phyloP scores from a whole-genome alignment of 495 filamentous ascomycete genomes.

The Podospora pseudoanserina region DNA sequence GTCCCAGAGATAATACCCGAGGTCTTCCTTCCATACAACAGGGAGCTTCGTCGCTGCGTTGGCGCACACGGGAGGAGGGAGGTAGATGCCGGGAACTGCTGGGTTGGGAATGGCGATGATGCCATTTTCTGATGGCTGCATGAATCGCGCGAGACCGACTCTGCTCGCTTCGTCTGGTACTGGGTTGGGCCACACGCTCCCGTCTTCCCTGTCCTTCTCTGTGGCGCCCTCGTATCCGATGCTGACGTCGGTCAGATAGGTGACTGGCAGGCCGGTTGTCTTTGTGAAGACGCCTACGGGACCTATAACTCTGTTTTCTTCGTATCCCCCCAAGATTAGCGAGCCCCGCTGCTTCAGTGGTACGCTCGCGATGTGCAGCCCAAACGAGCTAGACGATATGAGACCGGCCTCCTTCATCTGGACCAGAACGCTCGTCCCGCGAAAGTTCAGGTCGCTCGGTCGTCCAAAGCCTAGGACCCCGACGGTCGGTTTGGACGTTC shows the following conservation, averaged over 20 bases:
- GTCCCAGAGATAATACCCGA: constrained; percentile 46
- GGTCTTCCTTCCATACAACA: constrained; percentile 31
- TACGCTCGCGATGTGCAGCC: constrained; percentile 50
- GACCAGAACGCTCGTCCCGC: constrained; percentile 12
- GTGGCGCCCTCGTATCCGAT: constrained; percentile 36
- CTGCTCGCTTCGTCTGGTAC: constrained; percentile 9
- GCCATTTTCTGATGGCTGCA: constrained; percentile 3
- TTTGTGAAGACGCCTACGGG: constrained; percentile 20
- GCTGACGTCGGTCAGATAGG: constrained; percentile 35
- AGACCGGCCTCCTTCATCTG: constrained; percentile 19
- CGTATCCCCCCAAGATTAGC: constrained; percentile 48
- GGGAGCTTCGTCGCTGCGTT: constrained; percentile 43
- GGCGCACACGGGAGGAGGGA: constrained; percentile 43
- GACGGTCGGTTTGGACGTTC: too few species aligned
- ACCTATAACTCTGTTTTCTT: constrained; percentile 29
- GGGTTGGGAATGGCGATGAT: constrained; percentile 31
- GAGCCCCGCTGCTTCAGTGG: constrained; percentile 33
- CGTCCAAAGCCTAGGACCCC: background rate
- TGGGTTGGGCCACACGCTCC: constrained; percentile 25
- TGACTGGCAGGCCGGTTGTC: constrained; percentile 2
- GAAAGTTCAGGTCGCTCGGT: too few species aligned
- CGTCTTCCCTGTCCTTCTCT: constrained; percentile 9
- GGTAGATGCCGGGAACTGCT: constrained; percentile 42
- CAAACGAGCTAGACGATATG: constrained; percentile 44
- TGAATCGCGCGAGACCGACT: constrained; percentile 1